Evolutionary conservation across 2,329 filamentous ascomycete genomes (phyloP).

Genomic region (Penicillium griseofulvum): DNA sequence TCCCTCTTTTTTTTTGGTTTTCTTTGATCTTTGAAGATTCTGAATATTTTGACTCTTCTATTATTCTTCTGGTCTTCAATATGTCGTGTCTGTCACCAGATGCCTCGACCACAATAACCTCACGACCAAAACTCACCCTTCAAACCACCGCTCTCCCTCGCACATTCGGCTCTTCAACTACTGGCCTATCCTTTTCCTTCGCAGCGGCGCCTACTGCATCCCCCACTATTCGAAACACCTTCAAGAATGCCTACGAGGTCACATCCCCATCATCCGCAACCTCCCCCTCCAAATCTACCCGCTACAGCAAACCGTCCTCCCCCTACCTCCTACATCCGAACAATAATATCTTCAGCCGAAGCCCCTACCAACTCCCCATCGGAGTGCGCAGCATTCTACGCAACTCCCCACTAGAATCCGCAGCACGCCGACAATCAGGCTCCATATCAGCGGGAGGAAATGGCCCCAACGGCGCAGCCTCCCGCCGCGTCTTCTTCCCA

Average conservation of each 20-base stretch:
- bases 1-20: neutral
- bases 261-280: slow-evolving; percentile 39
- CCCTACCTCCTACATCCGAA: slow-evolving; percentile 24
- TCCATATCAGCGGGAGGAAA: slow-evolving; percentile 37
- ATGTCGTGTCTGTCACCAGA: slow-evolving; percentile 24
- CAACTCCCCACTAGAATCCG: slow-evolving; percentile 44
- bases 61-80: neutral
- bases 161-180: slow-evolving; percentile 55
- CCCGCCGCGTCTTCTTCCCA: slow-evolving; percentile 49
- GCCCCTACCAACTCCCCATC: slow-evolving; percentile 44
- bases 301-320: slow-evolving; percentile 30
- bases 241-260: slow-evolving; percentile 58
- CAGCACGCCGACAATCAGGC: slow-evolving; percentile 38
- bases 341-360: slow-evolving; percentile 18
- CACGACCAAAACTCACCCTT: slow-evolving; percentile 59
- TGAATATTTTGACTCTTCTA: slow-evolving; percentile 11
- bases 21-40: slow-evolving; percentile 12
- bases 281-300: slow-evolving; percentile 32
- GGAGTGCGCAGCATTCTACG: slow-evolving; percentile 48
- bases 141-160: slow-evolving; percentile 54
- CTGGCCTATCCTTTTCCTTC: slow-evolving; percentile 52
- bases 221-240: slow-evolving; percentile 61
- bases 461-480: slow-evolving; percentile 27
- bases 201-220: slow-evolving; percentile 51
- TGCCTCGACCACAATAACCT: slow-evolving; percentile 22